Conservation (phyloP, 2,329 filamentous ascomycete species). For the Aspergillus neotritici region DNA sequence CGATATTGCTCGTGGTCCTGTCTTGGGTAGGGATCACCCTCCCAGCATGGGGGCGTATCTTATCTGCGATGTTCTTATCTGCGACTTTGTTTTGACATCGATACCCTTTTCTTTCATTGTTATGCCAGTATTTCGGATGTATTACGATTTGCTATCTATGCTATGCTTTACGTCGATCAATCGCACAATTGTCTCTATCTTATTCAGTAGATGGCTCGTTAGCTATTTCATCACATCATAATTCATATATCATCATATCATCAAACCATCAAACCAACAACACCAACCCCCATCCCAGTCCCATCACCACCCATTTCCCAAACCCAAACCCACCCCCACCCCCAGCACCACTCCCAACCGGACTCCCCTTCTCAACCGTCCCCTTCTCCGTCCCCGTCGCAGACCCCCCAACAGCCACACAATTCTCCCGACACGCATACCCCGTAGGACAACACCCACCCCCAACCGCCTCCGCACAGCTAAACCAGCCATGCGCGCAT, state of each 20-base stretch:
- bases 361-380: constrained; percentile 41
- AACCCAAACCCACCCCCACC: constrained; percentile 6
- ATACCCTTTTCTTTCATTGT: constrained; percentile 22
- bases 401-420: constrained; percentile 63
- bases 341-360: constrained; percentile 1
- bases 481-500: constrained; percentile 77
- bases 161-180: no score
- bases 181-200: neutral
- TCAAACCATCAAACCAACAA: constrained; percentile 2
- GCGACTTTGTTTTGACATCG: constrained; percentile 21
- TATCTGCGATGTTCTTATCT: no score
- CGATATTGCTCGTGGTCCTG: no score
- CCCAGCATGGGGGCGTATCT: no score
- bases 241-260: constrained; percentile 2
- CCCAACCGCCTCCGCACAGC: constrained; percentile 59
- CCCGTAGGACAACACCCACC: constrained; percentile 81
- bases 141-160: no score
- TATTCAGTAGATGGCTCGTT: no score
- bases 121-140: neutral
- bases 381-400: constrained; percentile 49
- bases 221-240: no score
- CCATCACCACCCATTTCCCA: constrained; percentile 3
- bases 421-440: constrained; percentile 69
- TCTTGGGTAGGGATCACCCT: neutral
- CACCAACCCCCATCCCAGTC: constrained; percentile 6